These are phyloP conservation scores for Fusarium kyushuense DNA, from an alignment of 2,329 filamentous ascomycete genomes.

Conservation along the genomic window DNA sequence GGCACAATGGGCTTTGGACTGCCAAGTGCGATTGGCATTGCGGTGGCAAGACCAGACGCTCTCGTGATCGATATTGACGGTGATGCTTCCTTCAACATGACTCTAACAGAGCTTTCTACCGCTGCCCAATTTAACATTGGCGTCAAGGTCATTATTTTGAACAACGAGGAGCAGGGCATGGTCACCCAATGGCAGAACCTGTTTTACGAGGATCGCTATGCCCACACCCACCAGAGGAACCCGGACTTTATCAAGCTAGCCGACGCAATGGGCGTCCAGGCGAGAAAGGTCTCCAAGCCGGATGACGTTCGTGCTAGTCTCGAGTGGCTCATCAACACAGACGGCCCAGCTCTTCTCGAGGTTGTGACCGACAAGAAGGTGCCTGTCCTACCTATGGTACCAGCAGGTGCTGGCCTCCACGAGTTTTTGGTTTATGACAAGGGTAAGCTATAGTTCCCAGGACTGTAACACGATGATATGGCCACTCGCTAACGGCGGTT, in stretches of 20 bases:
- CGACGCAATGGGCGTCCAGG: slow-evolving; percentile 49
- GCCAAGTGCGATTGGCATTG: slow-evolving; percentile 87
- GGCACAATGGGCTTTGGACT: slow-evolving; percentile 90
- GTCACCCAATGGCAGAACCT: slow-evolving; percentile 98
- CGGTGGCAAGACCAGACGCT: slow-evolving; percentile 80
- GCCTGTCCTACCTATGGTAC: slow-evolving; percentile 98
- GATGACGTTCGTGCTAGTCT: slow-evolving; percentile 82
- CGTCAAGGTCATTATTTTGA: slow-evolving; percentile 92
- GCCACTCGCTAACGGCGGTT: background rate
- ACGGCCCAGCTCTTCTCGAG: slow-evolving; percentile 94
- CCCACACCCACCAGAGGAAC: slow-evolving; percentile 94
- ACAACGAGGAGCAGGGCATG: slow-evolving; percentile 99
- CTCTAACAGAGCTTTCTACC: slow-evolving; percentile 92
- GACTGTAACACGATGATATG: background rate
- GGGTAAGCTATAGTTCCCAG: slow-evolving; percentile 59
- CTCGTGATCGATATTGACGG: slow-evolving; percentile 97
- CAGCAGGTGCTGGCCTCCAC: slow-evolving; percentile 85
- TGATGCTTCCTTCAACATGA: slow-evolving; percentile 99
- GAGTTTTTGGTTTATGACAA: slow-evolving; percentile 76
- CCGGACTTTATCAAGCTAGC: slow-evolving; percentile 95
- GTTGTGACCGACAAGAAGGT: slow-evolving; percentile 92
- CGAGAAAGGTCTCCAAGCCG: slow-evolving; percentile 63
- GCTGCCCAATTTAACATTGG: slow-evolving; percentile 96
- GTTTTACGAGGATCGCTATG: slow-evolving; percentile 94
- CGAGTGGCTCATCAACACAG: slow-evolving; percentile 87